Percentiles rank a stretch among this genome's conserved stretches.
These are phyloP conservation scores for Amylostereum chailletii DNA, from an alignment of 1,284 basidiomycete genomes.

Conservation along the genomic window DNA sequence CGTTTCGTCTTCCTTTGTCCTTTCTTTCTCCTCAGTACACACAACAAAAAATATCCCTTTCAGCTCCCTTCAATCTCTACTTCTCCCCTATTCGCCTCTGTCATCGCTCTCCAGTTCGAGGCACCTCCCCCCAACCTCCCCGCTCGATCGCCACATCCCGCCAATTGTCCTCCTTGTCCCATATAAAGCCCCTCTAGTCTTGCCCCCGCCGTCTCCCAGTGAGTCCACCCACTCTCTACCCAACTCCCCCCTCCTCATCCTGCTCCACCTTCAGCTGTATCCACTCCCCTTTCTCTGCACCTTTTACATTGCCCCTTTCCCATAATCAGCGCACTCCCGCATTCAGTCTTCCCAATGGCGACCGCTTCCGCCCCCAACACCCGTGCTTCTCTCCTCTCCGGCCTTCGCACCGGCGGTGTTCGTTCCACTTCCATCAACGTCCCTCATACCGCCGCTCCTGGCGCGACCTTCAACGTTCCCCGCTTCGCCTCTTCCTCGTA, in stretches of 20 bases:
- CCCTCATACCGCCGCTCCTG: slow-evolving; percentile 63
- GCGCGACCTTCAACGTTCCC: slow-evolving; percentile 51
- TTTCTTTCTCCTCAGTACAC: slow-evolving; percentile 19
- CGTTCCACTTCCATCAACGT: slow-evolving; percentile 50
- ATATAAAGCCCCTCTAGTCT: slow-evolving; percentile 13
- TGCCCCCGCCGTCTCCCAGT: not conserved
- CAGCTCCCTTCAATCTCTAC: slow-evolving; percentile 8
- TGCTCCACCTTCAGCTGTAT: slow-evolving; percentile 15
- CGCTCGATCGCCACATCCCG: slow-evolving; percentile 18
- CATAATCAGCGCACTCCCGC: slow-evolving; percentile 11
- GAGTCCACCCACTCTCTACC: too few species aligned
- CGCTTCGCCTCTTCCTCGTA: slow-evolving; percentile 34
- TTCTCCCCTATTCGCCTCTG: slow-evolving; percentile 10
- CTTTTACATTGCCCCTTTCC: slow-evolving; percentile 9
- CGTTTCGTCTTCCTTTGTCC: slow-evolving; percentile 22
- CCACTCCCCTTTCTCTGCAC: slow-evolving; percentile 12
- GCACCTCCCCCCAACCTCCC: slow-evolving; percentile 15
- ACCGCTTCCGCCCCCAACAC: slow-evolving; percentile 48
- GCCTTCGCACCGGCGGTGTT: slow-evolving; percentile 79
- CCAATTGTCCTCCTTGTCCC: slow-evolving; percentile 17
- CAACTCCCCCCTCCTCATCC: too few species aligned
- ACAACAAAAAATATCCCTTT: not conserved
- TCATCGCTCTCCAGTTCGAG: slow-evolving; percentile 12
- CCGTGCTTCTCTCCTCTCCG: slow-evolving; percentile 75
- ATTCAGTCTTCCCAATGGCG: slow-evolving; percentile 33